Base-by-base conservation (phyloP, 768 basidiomycete genomes). In the Crucibulum laeve region DNA sequence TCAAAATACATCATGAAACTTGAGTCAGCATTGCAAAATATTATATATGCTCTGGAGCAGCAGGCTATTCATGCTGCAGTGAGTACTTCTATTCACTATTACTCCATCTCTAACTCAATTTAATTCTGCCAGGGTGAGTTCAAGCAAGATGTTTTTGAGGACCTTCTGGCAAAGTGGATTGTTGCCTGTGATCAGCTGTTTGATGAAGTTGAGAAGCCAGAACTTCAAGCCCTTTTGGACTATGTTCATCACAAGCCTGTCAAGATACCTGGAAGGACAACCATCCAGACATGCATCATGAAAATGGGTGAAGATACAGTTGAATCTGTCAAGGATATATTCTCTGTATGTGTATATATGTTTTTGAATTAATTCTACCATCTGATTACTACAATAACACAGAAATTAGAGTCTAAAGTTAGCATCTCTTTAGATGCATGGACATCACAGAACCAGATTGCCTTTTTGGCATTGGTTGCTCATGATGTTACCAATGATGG, bases 391-490 rank as follows among this genome's bases (percentile, higher is more conserved):
- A 10, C 10, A n/a, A 15, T n/a, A 22, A 17, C 25, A 8, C 37
- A 46, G 48, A 37, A 35, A 34, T 25, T 48, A 5, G 18, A 44
- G 22, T 36, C 30, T 1, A 46, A 49, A 24, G 30, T 55, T 18
- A 36, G 47, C 11, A 40, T 57, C 13, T 57, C 57, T 1, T 53
- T 58, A 18, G 55, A 60, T 43, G 59, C 59, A n/a, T 60, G 55
- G 59, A 60, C 59, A 0, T 58, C 53, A 7, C 40, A 44, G 22
- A 60, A 60, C 26, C 25, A 38, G n/a, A 40, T 46, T 42, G 50
- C 55, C 0, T 57, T 60, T 39, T 25, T 56, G 30, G 58, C 57
- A 5, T 48, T 58, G 30, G 50, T 60, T 14, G 48, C 51, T 10
- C 57, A 58, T 39, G 58, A 49, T 33, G 28, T 59, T 18, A 43